Conservation (phyloP, 352 stramenopile species). For the Globisporangium spiculum region DNA sequence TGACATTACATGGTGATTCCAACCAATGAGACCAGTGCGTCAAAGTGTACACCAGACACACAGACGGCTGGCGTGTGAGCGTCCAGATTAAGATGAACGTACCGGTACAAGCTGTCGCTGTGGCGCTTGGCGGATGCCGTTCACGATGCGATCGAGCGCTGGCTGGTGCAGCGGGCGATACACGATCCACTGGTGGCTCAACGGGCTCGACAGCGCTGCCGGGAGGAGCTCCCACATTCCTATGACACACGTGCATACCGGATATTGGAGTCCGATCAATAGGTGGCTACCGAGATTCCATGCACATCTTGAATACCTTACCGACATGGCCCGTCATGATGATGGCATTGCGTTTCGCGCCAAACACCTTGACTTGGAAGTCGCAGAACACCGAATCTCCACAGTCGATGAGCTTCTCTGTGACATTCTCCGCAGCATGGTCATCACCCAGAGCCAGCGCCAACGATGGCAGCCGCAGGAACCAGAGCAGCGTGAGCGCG, state of each 20-base stretch:
- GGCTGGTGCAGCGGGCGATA: slow-evolving; percentile 50
- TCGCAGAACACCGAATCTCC: slow-evolving; percentile 7
- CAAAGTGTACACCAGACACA: neutral
- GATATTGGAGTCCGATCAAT: no score
- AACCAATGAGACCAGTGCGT: neutral
- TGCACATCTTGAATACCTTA: slow-evolving; percentile 13
- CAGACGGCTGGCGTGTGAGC: neutral
- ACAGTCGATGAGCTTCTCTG: slow-evolving; percentile 15
- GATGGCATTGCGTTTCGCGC: slow-evolving; percentile 24
- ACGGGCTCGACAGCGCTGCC: slow-evolving; percentile 26
- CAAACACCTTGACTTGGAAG: slow-evolving; percentile 1
- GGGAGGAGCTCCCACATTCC: slow-evolving; percentile 64
- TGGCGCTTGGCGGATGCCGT: slow-evolving; percentile 28
- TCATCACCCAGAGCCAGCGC: neutral
- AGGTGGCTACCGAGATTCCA: neutral
- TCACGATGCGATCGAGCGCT: slow-evolving; percentile 36
- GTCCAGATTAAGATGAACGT: slow-evolving; percentile 6
- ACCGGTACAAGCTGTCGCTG: slow-evolving; percentile 43
- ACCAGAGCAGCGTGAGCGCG: slow-evolving; percentile 46
- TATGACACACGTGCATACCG: neutral
- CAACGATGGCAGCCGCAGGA: slow-evolving; percentile 36
- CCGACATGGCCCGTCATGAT: slow-evolving; percentile 46
- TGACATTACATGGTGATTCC: neutral
- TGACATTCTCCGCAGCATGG: slow-evolving; percentile 2
- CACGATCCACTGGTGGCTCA: slow-evolving; percentile 52